These are phyloP conservation scores for Boletus sensibilis DNA, from an alignment of 768 basidiomycete genomes.

Conservation along the genomic window DNA sequence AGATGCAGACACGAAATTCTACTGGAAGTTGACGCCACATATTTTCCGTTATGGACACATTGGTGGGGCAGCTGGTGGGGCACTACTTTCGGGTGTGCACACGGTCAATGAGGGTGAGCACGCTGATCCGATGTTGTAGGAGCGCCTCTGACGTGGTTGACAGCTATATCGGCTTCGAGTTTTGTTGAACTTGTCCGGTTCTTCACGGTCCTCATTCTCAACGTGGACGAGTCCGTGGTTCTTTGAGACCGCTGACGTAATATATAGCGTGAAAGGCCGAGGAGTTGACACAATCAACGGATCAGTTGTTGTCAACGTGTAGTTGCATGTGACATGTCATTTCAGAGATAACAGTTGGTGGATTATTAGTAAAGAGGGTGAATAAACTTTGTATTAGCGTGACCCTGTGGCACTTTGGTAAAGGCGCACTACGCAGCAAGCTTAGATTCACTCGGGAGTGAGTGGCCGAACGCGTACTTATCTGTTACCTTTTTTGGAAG, in stretches of 20 bases:
- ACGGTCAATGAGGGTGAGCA: slow-evolving; percentile 69
- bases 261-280: not conserved
- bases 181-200: slow-evolving; percentile 68
- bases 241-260: not conserved
- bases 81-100: slow-evolving; percentile 48
- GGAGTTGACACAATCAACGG: not conserved
- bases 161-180: slow-evolving; percentile 45
- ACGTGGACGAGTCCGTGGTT: slow-evolving; percentile 53
- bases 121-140: not conserved
- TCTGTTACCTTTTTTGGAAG: not conserved
- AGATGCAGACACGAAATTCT: slow-evolving; percentile 41
- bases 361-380: too few relatives aligned
- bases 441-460: too few relatives aligned
- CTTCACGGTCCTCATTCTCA: slow-evolving; percentile 63
- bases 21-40: slow-evolving; percentile 48
- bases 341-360: not conserved
- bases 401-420: too few relatives aligned
- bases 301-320: not conserved
- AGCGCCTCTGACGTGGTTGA: not conserved
- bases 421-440: too few relatives aligned
- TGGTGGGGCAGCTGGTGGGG: slow-evolving; percentile 29
- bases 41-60: slow-evolving; percentile 67
- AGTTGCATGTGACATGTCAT: not conserved
- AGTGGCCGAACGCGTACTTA: too few relatives aligned
- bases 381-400: too few relatives aligned